phyloP scores from a whole-genome alignment of 768 basidiomycete species.

The Suillus plorans region DNA sequence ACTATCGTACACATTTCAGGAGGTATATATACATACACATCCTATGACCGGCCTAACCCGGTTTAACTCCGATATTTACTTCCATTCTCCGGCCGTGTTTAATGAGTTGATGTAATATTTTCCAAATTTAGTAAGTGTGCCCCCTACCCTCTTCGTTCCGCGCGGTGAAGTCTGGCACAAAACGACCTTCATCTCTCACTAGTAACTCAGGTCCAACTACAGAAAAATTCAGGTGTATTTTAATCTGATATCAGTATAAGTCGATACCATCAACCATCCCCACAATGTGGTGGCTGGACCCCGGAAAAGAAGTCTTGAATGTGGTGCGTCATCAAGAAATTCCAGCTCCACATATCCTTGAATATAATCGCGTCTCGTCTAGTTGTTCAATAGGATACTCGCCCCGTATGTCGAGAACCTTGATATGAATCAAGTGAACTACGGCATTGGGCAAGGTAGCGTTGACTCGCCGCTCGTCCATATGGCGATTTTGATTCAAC shows the following conservation, averaged over 20 bases:
- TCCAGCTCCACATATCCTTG: neutral
- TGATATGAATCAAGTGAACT: slow-evolving; percentile 91
- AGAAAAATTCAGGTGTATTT: neutral
- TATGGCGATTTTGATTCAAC: slow-evolving; percentile 10
- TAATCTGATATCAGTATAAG: neutral
- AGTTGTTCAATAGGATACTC: slow-evolving; percentile 88
- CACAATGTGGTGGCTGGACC: slow-evolving; percentile 86
- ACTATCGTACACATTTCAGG: neutral
- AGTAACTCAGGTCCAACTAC: neutral
- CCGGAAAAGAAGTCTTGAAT: slow-evolving; percentile 81
- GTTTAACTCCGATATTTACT: neutral
- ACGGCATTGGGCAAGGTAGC: slow-evolving; percentile 85
- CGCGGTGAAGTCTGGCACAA: neutral
- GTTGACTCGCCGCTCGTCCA: neutral
- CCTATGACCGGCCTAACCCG: neutral
- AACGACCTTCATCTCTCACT: neutral
- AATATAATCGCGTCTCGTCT: neutral
- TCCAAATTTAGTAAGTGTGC: neutral
- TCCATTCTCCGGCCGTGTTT: neutral
- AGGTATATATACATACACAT: neutral
- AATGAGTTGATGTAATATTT: slow-evolving; percentile 2
- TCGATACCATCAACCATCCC: slow-evolving; percentile 10
- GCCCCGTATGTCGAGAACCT: slow-evolving; percentile 96
- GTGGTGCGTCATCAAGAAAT: slow-evolving; percentile 49
- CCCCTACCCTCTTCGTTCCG: neutral